Percentiles rank a stretch among this genome's conserved stretches.
Conservation (phyloP, 2,329 filamentous ascomycete genomes). For the Triangularia setosa region DNA sequence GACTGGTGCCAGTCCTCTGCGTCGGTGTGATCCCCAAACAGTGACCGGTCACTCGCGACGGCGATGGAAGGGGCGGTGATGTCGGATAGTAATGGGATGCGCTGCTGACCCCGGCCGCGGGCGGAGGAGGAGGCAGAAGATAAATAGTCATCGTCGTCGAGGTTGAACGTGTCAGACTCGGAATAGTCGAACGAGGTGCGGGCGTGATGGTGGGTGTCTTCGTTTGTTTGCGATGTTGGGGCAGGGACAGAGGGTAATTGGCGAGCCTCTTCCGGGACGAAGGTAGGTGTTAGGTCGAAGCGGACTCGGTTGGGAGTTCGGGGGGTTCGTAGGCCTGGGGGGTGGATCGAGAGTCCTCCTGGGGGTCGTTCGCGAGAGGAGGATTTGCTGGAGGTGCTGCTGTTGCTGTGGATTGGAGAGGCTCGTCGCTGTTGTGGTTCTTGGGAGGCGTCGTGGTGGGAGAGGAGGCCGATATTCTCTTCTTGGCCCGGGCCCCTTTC, state of each 20-base stretch:
- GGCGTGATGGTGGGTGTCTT: slow-evolving; percentile 23
- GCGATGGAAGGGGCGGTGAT: slow-evolving; percentile 77
- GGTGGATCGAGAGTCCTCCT: background rate
- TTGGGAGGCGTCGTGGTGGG: background rate
- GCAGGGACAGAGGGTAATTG: slow-evolving; percentile 1
- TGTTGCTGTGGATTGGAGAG: background rate
- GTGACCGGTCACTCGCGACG: slow-evolving; percentile 46
- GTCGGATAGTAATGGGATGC: slow-evolving; percentile 72
- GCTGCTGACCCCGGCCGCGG: slow-evolving; percentile 42
- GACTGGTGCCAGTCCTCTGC: slow-evolving; percentile 46
- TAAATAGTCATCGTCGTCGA: slow-evolving; percentile 33
- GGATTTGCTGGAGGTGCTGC: background rate
- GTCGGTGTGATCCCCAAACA: slow-evolving; percentile 20
- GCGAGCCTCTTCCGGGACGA: slow-evolving; percentile 29
- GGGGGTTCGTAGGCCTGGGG: slow-evolving; percentile 41
- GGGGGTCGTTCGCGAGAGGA: background rate
- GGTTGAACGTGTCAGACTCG: background rate
- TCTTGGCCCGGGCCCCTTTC: background rate
- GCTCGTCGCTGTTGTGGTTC: background rate
- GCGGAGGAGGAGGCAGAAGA: slow-evolving; percentile 16
- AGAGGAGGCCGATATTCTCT: background rate
- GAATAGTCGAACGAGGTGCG: slow-evolving; percentile 29
- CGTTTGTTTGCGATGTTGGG: slow-evolving; percentile 3
- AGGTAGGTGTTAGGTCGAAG: slow-evolving; percentile 58
- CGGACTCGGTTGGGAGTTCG: slow-evolving; percentile 69